Evolutionary conservation across 164 flowering plant species (phyloP).

Genomic region (Piper betle): DNA sequence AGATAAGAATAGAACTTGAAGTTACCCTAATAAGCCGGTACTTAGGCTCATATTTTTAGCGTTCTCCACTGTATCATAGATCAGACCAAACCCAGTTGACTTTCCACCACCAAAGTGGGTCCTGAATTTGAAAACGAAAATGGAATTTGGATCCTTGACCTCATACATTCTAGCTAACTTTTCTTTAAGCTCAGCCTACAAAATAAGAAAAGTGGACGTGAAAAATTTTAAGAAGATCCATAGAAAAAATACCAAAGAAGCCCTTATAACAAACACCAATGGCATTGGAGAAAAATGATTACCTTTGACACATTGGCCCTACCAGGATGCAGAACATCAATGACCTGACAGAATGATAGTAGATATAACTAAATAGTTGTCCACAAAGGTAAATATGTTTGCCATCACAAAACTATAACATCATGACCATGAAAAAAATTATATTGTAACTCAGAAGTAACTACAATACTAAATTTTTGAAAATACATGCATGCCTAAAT

Average conservation of each 20-base stretch:
- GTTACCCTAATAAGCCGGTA: constrained; percentile 34
- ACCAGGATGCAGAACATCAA: constrained; percentile 71
- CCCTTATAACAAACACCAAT: not conserved
- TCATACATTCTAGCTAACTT: constrained; percentile 22
- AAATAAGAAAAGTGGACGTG: not conserved
- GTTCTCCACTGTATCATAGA: constrained; percentile 25
- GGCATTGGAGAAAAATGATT: not conserved
- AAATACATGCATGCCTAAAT: too few species aligned
- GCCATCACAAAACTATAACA: too few species aligned
- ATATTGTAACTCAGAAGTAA: too few species aligned
- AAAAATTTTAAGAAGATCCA: not conserved
- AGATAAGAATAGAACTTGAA: not conserved
- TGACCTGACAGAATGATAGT: constrained; percentile 20
- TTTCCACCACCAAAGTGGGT: constrained; percentile 36
- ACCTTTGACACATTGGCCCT: constrained; percentile 73
- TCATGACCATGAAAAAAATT: too few species aligned
- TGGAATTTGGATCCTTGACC: constrained; percentile 23
- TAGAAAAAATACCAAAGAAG: not conserved
- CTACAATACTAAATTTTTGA: too few species aligned
- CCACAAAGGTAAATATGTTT: too few species aligned
- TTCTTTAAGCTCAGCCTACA: constrained; percentile 30
- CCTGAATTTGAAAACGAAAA: constrained; percentile 31
- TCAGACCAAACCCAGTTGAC: constrained; percentile 30
- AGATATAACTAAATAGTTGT: not conserved
- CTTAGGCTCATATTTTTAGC: constrained; percentile 35